Evolutionary conservation across 805 yeast genomes (phyloP).

Genomic region (Teunomyces atbi): DNA sequence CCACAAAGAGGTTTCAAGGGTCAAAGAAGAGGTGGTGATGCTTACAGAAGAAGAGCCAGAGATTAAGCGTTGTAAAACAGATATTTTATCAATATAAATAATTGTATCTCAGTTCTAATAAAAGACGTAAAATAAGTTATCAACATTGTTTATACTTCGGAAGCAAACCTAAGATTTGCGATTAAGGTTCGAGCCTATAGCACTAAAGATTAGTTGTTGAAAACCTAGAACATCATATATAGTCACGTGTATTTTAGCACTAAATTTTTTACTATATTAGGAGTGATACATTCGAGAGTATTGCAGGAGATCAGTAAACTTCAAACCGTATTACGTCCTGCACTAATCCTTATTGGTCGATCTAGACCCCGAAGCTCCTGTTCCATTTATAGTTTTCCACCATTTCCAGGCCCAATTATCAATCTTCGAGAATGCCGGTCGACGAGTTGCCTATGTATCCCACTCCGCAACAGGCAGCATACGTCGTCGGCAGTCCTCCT

Average conservation of each 20-base stretch:
- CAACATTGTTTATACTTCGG: no score
- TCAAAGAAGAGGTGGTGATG: constrained; percentile 41
- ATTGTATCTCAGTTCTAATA: constrained; percentile 4
- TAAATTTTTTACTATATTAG: neutral
- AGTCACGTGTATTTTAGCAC: neutral
- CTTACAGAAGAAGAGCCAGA: constrained; percentile 64
- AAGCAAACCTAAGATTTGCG: no score
- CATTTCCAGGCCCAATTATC: constrained; percentile 1
- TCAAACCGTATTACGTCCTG: neutral
- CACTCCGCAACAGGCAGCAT: constrained; percentile 45
- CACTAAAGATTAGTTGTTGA: neutral
- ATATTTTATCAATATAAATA: constrained; percentile 4
- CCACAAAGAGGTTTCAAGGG: constrained; percentile 48
- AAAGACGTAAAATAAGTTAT: constrained; percentile 1
- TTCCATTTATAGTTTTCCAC: neutral
- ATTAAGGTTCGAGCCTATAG: no score
- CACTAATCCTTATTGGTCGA: constrained; percentile 2
- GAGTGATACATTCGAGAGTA: neutral
- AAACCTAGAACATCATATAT: neutral
- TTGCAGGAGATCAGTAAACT: neutral
- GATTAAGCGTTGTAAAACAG: constrained; percentile 30
- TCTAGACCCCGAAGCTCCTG: constrained; percentile 1
- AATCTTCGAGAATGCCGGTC: constrained; percentile 16
- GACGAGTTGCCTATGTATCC: constrained; percentile 46
- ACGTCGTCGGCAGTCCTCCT: constrained; percentile 20